These are phyloP conservation scores for Backusella sp. DNA, from an alignment of 192 early-diverging fungal species.

Conservation along the genomic window DNA sequence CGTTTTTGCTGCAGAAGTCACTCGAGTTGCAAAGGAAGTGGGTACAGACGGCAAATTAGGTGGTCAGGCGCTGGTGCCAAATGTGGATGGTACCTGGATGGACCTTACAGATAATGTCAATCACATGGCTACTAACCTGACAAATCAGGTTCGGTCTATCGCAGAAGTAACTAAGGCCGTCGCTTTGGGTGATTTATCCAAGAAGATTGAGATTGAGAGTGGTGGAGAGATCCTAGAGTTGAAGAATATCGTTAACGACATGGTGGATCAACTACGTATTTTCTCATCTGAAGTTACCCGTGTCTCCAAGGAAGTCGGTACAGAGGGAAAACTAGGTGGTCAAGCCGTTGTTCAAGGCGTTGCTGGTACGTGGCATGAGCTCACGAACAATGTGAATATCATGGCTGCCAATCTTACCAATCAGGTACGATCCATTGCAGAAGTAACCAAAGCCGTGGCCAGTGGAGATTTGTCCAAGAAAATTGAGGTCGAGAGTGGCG, in stretches of 20 bases:
- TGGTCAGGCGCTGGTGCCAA: constrained; percentile 56
- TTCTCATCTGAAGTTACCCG: constrained; percentile 63
- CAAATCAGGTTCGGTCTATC: constrained; percentile 58
- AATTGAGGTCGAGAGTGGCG: constrained; percentile 47
- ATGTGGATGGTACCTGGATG: constrained; percentile 62
- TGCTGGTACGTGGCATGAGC: constrained; percentile 49
- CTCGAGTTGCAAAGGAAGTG: constrained; percentile 69
- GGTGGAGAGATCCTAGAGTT: constrained; percentile 68
- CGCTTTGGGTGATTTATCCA: constrained; percentile 58
- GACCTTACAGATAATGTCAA: constrained; percentile 62
- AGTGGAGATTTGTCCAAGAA: constrained; percentile 48
- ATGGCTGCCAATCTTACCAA: constrained; percentile 64
- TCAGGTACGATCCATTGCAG: constrained; percentile 50
- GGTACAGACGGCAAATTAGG: constrained; percentile 70
- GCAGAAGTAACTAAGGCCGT: constrained; percentile 62
- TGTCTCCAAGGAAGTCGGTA: constrained; percentile 61
- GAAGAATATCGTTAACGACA: constrained; percentile 64
- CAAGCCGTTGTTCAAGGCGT: constrained; percentile 72
- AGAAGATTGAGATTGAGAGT: constrained; percentile 58
- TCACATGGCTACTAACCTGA: constrained; percentile 57
- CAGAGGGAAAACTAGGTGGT: constrained; percentile 64
- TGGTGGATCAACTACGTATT: constrained; percentile 66
- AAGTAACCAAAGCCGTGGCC: constrained; percentile 54
- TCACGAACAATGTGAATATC: constrained; percentile 58
- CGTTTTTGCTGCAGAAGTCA: constrained; percentile 60